A percentile compares a stretch with the other conserved stretches of the same genome.
Conservation (phyloP, 176 grass and related monocot genomes). For the Zea luxurians region DNA sequence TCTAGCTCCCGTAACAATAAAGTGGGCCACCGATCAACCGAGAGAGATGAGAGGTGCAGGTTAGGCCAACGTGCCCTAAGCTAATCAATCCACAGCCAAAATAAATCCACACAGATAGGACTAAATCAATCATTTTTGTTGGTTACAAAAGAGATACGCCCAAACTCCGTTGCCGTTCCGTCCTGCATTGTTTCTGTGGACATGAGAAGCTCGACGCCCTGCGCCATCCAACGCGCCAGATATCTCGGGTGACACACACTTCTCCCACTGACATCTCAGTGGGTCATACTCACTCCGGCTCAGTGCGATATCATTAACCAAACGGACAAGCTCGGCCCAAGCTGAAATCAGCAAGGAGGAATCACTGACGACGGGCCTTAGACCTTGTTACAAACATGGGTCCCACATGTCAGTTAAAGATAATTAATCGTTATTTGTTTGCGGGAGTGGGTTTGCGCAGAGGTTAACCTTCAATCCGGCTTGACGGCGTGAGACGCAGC, state of each 20-base stretch:
- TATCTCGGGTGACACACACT: conserved; percentile 40
- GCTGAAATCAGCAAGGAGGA: not conserved
- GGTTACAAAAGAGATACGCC: not conserved
- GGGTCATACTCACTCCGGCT: not conserved
- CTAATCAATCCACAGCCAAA: conserved; percentile 7
- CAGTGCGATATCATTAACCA: conserved; percentile 19
- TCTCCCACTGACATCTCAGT: conserved; percentile 34
- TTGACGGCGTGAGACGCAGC: conserved; percentile 46
- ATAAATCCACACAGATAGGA: not conserved
- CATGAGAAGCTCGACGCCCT: conserved; percentile 17
- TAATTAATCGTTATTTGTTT: too few relatives aligned
- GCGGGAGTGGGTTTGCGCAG: too few relatives aligned
- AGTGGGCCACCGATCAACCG: not conserved
- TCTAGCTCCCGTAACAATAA: too few relatives aligned
- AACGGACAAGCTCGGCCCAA: conserved; percentile 37
- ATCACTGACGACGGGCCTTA: not conserved
- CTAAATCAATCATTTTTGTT: conserved; percentile 5
- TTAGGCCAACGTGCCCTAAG: conserved; percentile 3
- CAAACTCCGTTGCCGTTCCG: not conserved
- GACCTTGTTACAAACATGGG: too few relatives aligned
- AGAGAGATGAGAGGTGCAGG: conserved; percentile 28
- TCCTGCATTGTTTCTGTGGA: conserved; percentile 41
- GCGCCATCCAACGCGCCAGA: conserved; percentile 48
- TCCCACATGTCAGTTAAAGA: too few relatives aligned
- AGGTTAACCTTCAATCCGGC: too few relatives aligned